These are phyloP conservation scores for Globisporangium solare DNA, from an alignment of 352 stramenopile species.

Conservation along the genomic window DNA sequence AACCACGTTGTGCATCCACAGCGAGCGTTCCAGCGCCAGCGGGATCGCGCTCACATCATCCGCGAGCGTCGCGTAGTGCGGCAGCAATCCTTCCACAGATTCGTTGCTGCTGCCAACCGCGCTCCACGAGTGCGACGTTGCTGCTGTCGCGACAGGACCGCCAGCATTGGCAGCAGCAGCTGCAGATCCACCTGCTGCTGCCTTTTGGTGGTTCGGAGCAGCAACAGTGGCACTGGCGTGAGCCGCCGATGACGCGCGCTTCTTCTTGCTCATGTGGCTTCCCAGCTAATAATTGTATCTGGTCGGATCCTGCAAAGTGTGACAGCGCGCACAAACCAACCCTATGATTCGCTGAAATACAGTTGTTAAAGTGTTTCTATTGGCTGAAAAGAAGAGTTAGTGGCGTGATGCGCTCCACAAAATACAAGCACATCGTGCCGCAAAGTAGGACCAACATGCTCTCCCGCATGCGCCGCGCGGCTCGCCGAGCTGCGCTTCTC, in stretches of 20 bases:
- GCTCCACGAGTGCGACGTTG: background rate
- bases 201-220: background rate
- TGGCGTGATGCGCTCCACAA: no score
- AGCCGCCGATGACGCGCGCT: slow-evolving; percentile 14
- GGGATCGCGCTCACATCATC: slow-evolving; percentile 15
- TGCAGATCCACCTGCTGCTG: background rate
- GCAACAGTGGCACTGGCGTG: background rate
- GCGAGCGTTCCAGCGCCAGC: slow-evolving; percentile 20
- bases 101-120: background rate
- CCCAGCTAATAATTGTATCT: no score
- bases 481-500: slow-evolving; percentile 5
- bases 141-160: background rate
- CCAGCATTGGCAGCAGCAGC: no score
- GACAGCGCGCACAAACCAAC: no score
- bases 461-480: slow-evolving; percentile 4
- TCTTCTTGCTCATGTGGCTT: slow-evolving; percentile 38
- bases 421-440: background rate
- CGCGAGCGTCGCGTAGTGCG: slow-evolving; percentile 14
- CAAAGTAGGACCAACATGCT: slow-evolving; percentile 1
- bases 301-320: no score
- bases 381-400: no score
- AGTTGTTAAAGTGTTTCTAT: no score
- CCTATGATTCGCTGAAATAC: slow-evolving; percentile 2
- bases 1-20: slow-evolving; percentile 36
- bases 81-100: background rate